Conservation (phyloP, 768 basidiomycete species). For the Cytidiella melzeri region DNA sequence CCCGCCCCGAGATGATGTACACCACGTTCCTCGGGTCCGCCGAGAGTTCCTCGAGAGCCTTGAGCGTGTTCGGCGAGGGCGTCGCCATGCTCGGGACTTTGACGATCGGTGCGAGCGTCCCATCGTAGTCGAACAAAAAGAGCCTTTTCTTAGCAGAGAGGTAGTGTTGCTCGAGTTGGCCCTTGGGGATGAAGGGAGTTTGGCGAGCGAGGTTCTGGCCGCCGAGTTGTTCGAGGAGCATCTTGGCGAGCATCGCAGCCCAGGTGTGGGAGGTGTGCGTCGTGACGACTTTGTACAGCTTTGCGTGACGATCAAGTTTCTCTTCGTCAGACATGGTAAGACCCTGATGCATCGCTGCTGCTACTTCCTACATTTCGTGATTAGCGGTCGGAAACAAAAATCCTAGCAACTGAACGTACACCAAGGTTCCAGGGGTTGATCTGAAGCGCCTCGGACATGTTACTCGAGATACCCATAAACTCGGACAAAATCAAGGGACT, state of each 20-base stretch:
- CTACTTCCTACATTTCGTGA: constrained; percentile 56
- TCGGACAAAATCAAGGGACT: constrained; percentile 90
- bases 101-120: constrained; percentile 95
- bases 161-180: constrained; percentile 55
- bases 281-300: constrained; percentile 77
- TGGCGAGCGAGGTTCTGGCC: constrained; percentile 72
- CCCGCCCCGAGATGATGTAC: constrained; percentile 96
- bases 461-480: constrained; percentile 95
- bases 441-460: constrained; percentile 83
- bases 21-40: constrained; percentile 86
- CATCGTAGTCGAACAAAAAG: constrained; percentile 96
- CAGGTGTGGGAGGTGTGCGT: constrained; percentile 94
- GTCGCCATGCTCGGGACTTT: constrained; percentile 85
- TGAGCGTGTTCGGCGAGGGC: constrained; percentile 69
- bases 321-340: constrained; percentile 76
- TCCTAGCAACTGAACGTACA: constrained; percentile 35
- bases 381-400: neutral
- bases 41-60: constrained; percentile 65
- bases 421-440: constrained; percentile 97
- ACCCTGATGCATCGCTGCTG: constrained; percentile 85
- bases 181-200: constrained; percentile 77
- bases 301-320: constrained; percentile 66
- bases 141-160: constrained; percentile 70
- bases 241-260: constrained; percentile 86
- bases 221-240: constrained; percentile 78